Percentiles rank a stretch among this genome's conserved stretches.
Conservation (phyloP, 495 filamentous ascomycete species). For the Penicillium canescens region DNA sequence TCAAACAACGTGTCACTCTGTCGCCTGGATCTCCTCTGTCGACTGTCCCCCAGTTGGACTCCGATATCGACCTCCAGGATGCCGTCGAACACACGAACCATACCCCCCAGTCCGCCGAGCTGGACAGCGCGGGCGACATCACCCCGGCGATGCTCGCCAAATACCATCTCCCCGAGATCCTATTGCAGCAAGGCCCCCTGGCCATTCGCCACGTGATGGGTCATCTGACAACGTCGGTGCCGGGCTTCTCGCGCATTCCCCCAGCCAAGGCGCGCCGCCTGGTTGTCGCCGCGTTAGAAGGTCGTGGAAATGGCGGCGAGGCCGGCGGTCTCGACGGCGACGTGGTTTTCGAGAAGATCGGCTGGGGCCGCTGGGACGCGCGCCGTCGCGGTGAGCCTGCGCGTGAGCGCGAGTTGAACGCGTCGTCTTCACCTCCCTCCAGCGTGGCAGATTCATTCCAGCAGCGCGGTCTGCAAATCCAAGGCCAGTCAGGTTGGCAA, state of each 20-base stretch:
- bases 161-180: constrained; percentile 87
- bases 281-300: constrained; percentile 81
- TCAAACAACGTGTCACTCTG: constrained; percentile 48
- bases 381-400: constrained; percentile 65
- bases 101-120: constrained; percentile 35
- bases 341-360: constrained; percentile 92
- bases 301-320: constrained; percentile 62
- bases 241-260: constrained; percentile 88
- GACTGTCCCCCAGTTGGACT: constrained; percentile 71
- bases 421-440: constrained; percentile 43
- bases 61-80: constrained; percentile 84
- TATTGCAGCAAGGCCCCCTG: constrained; percentile 84
- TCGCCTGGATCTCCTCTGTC: constrained; percentile 49
- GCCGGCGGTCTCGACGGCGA: constrained; percentile 68
- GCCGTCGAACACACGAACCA: constrained; percentile 53
- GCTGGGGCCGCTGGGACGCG: constrained; percentile 97
- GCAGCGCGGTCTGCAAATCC: constrained; percentile 67
- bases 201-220: constrained; percentile 95
- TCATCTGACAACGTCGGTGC: constrained; percentile 87
- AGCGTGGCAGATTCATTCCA: constrained; percentile 52
- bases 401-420: constrained; percentile 41
- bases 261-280: constrained; percentile 89
- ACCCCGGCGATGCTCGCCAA: constrained; percentile 85
- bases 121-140: constrained; percentile 78
- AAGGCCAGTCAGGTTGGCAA: constrained; percentile 40